phyloP scores from a whole-genome alignment of 2,329 filamentous ascomycete species.

The Chrysoporthe austroafricana region DNA sequence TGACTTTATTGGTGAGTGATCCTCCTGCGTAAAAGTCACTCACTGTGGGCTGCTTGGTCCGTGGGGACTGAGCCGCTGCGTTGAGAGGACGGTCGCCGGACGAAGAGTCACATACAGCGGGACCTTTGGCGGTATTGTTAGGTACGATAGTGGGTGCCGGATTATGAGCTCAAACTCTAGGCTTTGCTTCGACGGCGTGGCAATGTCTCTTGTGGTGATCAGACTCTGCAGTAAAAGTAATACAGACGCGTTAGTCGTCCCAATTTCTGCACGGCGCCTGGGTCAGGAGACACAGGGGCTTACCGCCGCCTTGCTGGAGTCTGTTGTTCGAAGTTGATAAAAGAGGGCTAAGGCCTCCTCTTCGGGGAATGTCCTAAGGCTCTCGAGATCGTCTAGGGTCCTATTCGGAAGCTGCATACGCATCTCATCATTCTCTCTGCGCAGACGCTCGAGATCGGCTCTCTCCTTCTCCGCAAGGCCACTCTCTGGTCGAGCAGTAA shows the following conservation, averaged over 20 bases:
- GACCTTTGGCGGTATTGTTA: background rate
- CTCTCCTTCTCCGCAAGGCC: constrained; percentile 1
- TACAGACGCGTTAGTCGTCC: background rate
- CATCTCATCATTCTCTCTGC: constrained; percentile 10
- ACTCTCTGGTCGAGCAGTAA: constrained; percentile 10
- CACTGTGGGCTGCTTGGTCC: background rate
- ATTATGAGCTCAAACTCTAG: constrained; percentile 29
- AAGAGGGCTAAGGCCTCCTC: constrained; percentile 20
- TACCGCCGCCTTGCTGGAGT: background rate
- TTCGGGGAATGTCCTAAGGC: constrained; percentile 8
- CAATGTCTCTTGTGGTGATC: constrained; percentile 12
- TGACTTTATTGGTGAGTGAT: background rate
- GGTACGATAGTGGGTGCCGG: constrained; percentile 25
- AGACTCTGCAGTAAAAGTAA: background rate
- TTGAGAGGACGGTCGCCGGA: background rate
- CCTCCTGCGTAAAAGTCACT: background rate
- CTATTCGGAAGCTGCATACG: background rate
- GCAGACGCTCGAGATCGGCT: constrained; percentile 10
- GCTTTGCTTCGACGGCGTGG: constrained; percentile 11
- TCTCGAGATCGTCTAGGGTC: background rate
- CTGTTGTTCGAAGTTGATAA: constrained; percentile 1
- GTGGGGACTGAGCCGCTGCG: background rate
- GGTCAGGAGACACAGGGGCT: background rate
- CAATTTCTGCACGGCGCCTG: background rate
- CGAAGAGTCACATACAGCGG: background rate